Base-by-base conservation (phyloP, 164 flowering plant genomes). In the Liriodendron chinense region DNA sequence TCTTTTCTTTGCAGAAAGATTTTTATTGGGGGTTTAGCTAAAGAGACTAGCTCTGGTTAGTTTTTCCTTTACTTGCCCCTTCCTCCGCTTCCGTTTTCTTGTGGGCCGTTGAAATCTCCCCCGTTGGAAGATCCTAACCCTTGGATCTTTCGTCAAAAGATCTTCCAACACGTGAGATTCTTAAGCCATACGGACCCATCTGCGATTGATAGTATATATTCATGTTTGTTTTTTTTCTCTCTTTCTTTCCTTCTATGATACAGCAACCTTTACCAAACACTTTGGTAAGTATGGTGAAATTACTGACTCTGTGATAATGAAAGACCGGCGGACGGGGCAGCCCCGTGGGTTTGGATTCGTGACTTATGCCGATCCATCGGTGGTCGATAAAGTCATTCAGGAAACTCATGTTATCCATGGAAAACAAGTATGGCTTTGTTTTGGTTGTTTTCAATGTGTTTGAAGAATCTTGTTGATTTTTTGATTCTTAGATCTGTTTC, bases 331-430 rank as follows among this genome's bases (percentile, higher is more conserved):
- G 65, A 83, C 89, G 1, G 94, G 96, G 68, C 92, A 83, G 61
- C 96, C 98, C 9, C 92, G 98, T 68, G 98, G 98, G 9, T 93
- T 93, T 71, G 98, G 98, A 64, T 93, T 93, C 74, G 84, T 93
- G 47, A 93, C 98, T n/a, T 93, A 89, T 78, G 96, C 93, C 1
- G 98, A 93, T 79, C 86, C 94, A 7, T 80, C 90, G 25, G 98
- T 91, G 14, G 96, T 90, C 71, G 98, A 93, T 72, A 81, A 70
- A 79, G 98, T 93, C 74, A 90, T 93, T 68, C 80, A 90, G 78
- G 96, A 91, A 7, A 83, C 72, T 47, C 98, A 93, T 76, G 62
- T 89, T 71, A 86, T 93, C 50, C 86, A 93, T 83, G 98, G 94
- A 22, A 93, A 90, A 76, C 96, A 89, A 79, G 98, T 90, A 84